Evolutionary conservation across 148 eudicot genomes (phyloP).

Genomic region (Linanthus parryae): DNA sequence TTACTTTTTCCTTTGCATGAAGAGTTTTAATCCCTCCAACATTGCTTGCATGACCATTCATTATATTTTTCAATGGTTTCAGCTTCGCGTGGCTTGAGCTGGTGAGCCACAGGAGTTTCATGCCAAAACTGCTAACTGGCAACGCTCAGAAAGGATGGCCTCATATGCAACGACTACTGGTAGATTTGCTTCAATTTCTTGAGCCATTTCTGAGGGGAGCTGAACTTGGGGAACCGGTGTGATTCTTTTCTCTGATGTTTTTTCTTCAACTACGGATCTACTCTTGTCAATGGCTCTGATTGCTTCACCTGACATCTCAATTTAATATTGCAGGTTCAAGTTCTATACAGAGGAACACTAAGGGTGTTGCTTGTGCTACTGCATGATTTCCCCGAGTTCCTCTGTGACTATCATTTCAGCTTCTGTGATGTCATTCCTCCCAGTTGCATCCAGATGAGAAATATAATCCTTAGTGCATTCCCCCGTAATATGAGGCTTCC

Average conservation of each 20-base stretch:
- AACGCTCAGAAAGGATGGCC: slow-evolving; percentile 98
- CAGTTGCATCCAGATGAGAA: slow-evolving; percentile 98
- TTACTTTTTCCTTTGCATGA: too few relatives aligned
- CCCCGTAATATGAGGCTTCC: slow-evolving; percentile 99
- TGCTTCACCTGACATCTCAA: slow-evolving; percentile 4
- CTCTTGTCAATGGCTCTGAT: slow-evolving; percentile 9
- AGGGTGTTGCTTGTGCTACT: slow-evolving; percentile 89
- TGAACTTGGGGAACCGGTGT: slow-evolving; percentile 80
- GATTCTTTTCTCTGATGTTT: slow-evolving; percentile 18
- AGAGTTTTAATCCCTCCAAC: too few relatives aligned
- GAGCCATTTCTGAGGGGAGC: slow-evolving; percentile 94
- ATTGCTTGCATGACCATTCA: too few relatives aligned
- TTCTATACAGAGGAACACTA: slow-evolving; percentile 84
- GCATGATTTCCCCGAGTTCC: slow-evolving; percentile 94
- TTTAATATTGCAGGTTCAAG: slow-evolving; percentile 49
- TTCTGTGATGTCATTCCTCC: slow-evolving; percentile 97
- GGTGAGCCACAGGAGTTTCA: slow-evolving; percentile 89
- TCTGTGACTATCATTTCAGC: slow-evolving; percentile 95
- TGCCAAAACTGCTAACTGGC: slow-evolving; percentile 89
- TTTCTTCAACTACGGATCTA: not conserved
- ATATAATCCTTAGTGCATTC: slow-evolving; percentile 94
- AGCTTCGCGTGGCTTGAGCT: slow-evolving; percentile 98
- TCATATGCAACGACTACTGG: slow-evolving; percentile 72
- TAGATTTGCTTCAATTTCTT: slow-evolving; percentile 86
- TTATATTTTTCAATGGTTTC: slow-evolving; percentile 27